These are phyloP conservation scores for Saraca asoca DNA, from an alignment of 331 rosid species.

Conservation along the genomic window DNA sequence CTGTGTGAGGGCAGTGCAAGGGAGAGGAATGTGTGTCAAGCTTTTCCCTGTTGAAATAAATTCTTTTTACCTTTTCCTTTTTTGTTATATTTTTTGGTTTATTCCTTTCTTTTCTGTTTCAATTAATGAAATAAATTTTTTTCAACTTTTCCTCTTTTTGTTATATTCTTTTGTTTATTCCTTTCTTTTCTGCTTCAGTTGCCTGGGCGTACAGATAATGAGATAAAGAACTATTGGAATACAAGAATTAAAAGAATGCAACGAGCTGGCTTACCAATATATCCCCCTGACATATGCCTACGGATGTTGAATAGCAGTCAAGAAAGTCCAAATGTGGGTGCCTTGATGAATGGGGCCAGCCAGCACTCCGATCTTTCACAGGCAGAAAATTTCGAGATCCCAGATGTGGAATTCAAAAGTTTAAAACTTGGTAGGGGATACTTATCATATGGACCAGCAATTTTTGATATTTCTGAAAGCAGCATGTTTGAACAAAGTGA, in stretches of 20 bases:
- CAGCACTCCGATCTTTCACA: slow-evolving; percentile 40
- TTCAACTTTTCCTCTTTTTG: neutral
- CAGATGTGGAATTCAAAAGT: slow-evolving; percentile 40
- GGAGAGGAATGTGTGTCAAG: no score
- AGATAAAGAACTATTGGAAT: slow-evolving; percentile 84
- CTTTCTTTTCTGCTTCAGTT: slow-evolving; percentile 41
- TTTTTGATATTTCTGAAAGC: slow-evolving; percentile 33
- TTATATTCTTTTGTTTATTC: neutral
- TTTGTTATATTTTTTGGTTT: no score
- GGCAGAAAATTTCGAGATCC: slow-evolving; percentile 41
- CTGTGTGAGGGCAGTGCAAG: no score
- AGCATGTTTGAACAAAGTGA: slow-evolving; percentile 42
- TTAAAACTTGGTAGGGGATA: slow-evolving; percentile 21
- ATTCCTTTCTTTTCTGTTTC: neutral
- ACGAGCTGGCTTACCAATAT: slow-evolving; percentile 60
- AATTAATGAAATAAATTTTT: neutral
- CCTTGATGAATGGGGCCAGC: slow-evolving; percentile 17
- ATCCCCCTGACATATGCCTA: slow-evolving; percentile 56
- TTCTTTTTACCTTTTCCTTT: neutral
- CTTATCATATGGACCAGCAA: slow-evolving; percentile 32
- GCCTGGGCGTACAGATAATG: slow-evolving; percentile 83
- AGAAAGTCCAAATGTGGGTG: slow-evolving; percentile 36
- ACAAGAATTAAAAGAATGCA: slow-evolving; percentile 58
- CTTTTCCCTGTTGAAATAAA: no score
- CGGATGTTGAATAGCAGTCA: slow-evolving; percentile 29